Evolutionary conservation across 768 basidiomycete species (phyloP), one percentile per base, ranked within the genome.

Genomic region (Termitomyces sp.): DNA sequence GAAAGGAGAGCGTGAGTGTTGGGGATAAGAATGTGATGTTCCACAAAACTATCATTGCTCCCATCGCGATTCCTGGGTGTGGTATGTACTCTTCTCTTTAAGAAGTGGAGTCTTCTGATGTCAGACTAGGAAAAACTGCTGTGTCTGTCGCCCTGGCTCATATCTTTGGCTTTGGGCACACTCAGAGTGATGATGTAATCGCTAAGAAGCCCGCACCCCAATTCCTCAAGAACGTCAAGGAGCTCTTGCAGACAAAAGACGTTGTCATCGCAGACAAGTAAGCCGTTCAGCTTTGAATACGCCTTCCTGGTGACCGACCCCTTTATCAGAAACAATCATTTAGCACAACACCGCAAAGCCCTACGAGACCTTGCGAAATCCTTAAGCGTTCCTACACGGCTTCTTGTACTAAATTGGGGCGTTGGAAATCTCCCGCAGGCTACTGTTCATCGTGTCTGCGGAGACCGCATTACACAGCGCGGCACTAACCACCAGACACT

Each of bases 211-310:
- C 87, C 1, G 92, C 77, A 0, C 77, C 84, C 0, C 58, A 66
- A 2, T 96, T 96, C 66, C 64, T 91, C 52, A 84, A 76, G 66
- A 94, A 90, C 56, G 88, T 97, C 38, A 64, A 71, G 14, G 65
- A 73, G 0, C 75, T 89, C 1, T 74, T 98, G 24, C 66, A 79
- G 51, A 74, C 66, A 0, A 72, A 89, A 48, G 78, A 89, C 56
- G 82, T 98, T 0, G 95, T 98, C 22, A 90, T 91, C 58, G 94
- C 95, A 26, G 97, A 98, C 70, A 91, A 90, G 94, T 93, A 61
- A 51, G 84, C 59, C 52, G 82, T 70, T 48, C 19, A 28, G 41
- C 19, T 44, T 8, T 24, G 46, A n/a, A 32, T n/a, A 37, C 35
- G 8, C 2, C 4, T 5, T 40, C 48, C 42, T 22, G 38, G 45